These are phyloP conservation scores for Alternaria triticina DNA, from an alignment of 2,329 filamentous ascomycete genomes.

Conservation along the genomic window DNA sequence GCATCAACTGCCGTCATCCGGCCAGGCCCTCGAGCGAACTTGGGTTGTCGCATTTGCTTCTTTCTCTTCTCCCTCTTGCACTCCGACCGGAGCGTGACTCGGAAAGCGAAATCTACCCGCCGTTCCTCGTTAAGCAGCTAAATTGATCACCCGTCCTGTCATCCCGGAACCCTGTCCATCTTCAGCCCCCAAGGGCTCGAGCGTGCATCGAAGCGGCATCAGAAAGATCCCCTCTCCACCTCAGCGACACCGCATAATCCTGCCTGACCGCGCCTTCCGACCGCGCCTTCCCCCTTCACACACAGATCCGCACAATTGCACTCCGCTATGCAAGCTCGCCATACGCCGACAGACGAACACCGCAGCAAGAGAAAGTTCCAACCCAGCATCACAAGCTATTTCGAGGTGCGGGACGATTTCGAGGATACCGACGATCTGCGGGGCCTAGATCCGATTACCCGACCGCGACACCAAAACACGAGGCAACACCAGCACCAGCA, in stretches of 20 bases:
- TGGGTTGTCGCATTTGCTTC: not conserved
- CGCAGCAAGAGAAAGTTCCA: conserved; percentile 54
- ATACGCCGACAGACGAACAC: conserved; percentile 32
- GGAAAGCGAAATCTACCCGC: conserved; percentile 22
- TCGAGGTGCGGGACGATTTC: conserved; percentile 36
- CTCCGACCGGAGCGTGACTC: conserved; percentile 1
- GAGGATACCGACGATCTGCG: conserved; percentile 32
- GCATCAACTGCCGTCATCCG: conserved; percentile 20
- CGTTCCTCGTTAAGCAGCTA: conserved; percentile 19
- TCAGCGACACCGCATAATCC: conserved; percentile 5
- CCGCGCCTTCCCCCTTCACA: not conserved
- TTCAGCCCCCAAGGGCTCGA: conserved; percentile 23
- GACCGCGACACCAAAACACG: conserved; percentile 24
- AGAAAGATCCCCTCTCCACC: conserved; percentile 21
- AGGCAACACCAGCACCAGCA: conserved; percentile 13
- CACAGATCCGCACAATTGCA: not conserved
- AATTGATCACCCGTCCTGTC: conserved; percentile 27
- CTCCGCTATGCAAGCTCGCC: conserved; percentile 18
- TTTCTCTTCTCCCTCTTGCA: not conserved
- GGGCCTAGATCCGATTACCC: conserved; percentile 37
- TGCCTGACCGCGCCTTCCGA: not conserved
- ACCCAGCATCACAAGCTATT: conserved; percentile 55
- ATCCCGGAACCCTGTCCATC: conserved; percentile 18
- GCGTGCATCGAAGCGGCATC: conserved; percentile 29
- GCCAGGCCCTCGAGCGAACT: not conserved